Evolutionary conservation across 805 yeast genomes (phyloP).

Genomic region (Candida piceae): DNA sequence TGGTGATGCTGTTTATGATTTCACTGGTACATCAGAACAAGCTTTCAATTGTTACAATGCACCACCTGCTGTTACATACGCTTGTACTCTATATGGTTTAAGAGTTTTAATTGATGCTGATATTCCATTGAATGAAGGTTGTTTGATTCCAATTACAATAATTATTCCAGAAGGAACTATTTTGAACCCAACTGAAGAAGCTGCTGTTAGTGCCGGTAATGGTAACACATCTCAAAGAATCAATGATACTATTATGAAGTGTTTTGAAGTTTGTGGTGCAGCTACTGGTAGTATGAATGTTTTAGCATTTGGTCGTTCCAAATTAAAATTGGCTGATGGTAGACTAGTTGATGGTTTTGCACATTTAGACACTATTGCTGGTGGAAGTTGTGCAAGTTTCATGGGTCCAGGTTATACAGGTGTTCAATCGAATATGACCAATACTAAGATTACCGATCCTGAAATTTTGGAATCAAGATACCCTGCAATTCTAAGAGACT

Average conservation of each 20-base stretch:
- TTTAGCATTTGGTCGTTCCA: slow-evolving; percentile 66
- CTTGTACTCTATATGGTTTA: slow-evolving; percentile 50
- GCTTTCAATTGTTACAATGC: slow-evolving; percentile 50
- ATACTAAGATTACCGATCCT: slow-evolving; percentile 43
- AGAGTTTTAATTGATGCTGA: slow-evolving; percentile 45
- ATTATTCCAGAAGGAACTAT: slow-evolving; percentile 32
- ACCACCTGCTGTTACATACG: slow-evolving; percentile 48
- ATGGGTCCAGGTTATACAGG: slow-evolving; percentile 41
- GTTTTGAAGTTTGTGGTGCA: slow-evolving; percentile 79
- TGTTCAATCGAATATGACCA: slow-evolving; percentile 39
- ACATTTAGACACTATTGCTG: slow-evolving; percentile 51
- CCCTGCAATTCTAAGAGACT: slow-evolving; percentile 45
- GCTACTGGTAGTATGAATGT: slow-evolving; percentile 91
- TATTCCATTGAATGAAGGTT: slow-evolving; percentile 55
- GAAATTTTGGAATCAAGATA: slow-evolving; percentile 49
- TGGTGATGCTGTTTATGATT: slow-evolving; percentile 46
- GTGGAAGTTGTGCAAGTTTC: slow-evolving; percentile 50
- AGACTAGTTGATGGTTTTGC: slow-evolving; percentile 42
- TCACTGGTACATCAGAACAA: slow-evolving; percentile 48
- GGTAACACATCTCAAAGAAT: slow-evolving; percentile 83
- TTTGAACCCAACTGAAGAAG: slow-evolving; percentile 39
- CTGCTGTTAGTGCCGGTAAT: slow-evolving; percentile 43
- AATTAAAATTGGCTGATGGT: slow-evolving; percentile 38
- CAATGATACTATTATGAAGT: slow-evolving; percentile 75
- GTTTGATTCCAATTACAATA: slow-evolving; percentile 28